These are phyloP conservation scores for Torulaspora quercuum DNA, from an alignment of 805 yeast genomes.

Conservation along the genomic window DNA sequence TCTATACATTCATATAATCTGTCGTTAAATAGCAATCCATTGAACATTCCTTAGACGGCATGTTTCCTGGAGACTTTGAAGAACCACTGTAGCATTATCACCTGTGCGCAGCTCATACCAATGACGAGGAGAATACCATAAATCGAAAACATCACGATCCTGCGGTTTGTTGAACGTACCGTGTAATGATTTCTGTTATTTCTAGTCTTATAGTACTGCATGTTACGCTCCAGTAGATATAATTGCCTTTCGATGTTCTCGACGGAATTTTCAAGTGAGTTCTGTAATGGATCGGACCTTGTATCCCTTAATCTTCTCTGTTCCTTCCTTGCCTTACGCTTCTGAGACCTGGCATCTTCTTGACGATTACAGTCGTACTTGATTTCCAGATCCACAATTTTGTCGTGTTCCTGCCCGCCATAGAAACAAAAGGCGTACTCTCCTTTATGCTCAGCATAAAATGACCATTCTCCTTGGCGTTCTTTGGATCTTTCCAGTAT, in stretches of 20 bases:
- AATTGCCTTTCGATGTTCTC: slow-evolving; percentile 58
- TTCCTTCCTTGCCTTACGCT: slow-evolving; percentile 44
- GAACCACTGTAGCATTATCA: slow-evolving; percentile 62
- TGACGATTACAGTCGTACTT: slow-evolving; percentile 31
- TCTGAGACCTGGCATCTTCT: slow-evolving; percentile 54
- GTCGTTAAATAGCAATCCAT: too few species aligned
- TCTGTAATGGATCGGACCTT: slow-evolving; percentile 25
- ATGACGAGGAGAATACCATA: slow-evolving; percentile 61
- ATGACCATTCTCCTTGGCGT: slow-evolving; percentile 76
- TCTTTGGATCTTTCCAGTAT: slow-evolving; percentile 55
- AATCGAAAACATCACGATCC: slow-evolving; percentile 64
- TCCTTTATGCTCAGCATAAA: slow-evolving; percentile 62
- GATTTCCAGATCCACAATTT: slow-evolving; percentile 80
- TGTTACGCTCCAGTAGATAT: slow-evolving; percentile 50
- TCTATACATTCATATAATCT: background rate
- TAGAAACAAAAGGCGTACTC: slow-evolving; percentile 87
- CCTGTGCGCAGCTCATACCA: slow-evolving; percentile 68
- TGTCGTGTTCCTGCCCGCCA: slow-evolving; percentile 78
- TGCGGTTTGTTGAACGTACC: slow-evolving; percentile 58
- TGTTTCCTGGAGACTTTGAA: slow-evolving; percentile 71
- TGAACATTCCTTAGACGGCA: slow-evolving; percentile 43
- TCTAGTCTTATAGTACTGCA: slow-evolving; percentile 85
- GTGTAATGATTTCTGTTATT: slow-evolving; percentile 85
- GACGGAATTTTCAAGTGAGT: slow-evolving; percentile 41
- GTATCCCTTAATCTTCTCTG: slow-evolving; percentile 19